Percentiles rank a stretch among this genome's conserved stretches.
Evolutionary conservation across 106 monocot species (phyloP).

Genomic region (Dendrobium huoshanense): DNA sequence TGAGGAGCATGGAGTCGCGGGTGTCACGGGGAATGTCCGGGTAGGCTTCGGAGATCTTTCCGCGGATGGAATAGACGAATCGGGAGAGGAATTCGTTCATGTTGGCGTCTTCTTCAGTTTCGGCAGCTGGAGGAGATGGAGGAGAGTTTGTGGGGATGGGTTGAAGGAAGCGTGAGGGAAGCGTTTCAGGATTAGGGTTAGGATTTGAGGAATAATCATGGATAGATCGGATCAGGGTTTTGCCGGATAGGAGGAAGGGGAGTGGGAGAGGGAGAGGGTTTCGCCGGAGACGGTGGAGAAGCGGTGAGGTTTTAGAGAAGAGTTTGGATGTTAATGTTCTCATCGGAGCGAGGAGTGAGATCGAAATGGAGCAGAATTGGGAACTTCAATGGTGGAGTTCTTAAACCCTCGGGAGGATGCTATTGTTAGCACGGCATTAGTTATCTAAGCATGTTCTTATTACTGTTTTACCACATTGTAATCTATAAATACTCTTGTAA

Average conservation of each 20-base stretch:
- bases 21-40: conserved; percentile 29
- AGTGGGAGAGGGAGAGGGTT: conserved; percentile 8
- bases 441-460: no score
- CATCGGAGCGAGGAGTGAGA: conserved; percentile 8
- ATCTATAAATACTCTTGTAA: no score
- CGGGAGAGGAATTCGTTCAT: conserved; percentile 91
- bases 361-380: not conserved
- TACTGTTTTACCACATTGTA: no score
- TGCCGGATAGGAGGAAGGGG: conserved; percentile 8
- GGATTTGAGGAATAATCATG: conserved; percentile 12
- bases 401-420: no score
- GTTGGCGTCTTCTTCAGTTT: conserved; percentile 25
- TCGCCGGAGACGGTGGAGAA: not conserved
- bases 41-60: conserved; percentile 51
- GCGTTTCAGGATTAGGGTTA: not conserved
- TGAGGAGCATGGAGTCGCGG: conserved; percentile 68
- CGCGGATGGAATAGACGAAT: conserved; percentile 53
- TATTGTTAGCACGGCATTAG: no score
- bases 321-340: conserved; percentile 23
- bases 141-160: not conserved
- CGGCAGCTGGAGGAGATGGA: not conserved
- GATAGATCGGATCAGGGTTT: conserved; percentile 8
- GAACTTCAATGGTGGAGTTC: no score
- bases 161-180: conserved; percentile 6
- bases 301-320: not conserved